Conservation (phyloP, 2,329 filamentous ascomycete genomes). For the Paramyrothecium roridum region DNA sequence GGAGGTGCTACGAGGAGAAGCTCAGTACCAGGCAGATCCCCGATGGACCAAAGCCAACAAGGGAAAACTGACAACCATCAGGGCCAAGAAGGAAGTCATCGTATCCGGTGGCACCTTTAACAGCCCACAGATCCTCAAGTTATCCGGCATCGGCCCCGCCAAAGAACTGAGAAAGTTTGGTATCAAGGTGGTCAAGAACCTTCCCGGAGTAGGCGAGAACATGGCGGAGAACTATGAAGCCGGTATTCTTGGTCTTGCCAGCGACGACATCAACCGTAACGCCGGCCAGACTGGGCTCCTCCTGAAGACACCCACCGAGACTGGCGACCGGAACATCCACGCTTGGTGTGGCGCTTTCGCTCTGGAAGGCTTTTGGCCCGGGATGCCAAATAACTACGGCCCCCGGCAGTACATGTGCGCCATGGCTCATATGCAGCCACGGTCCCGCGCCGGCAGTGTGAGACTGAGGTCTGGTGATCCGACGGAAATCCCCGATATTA, state of each 20-base stretch:
- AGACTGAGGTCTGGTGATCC: constrained; percentile 57
- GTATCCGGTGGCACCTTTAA: constrained; percentile 30
- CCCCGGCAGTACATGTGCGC: neutral
- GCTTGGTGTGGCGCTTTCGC: too few species aligned
- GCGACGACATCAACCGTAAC: too few species aligned
- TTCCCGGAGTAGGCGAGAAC: constrained; percentile 54
- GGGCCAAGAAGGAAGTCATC: constrained; percentile 28
- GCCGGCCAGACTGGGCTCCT: too few species aligned
- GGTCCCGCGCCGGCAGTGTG: constrained; percentile 59
- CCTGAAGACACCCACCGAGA: too few species aligned
- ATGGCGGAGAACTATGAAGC: neutral
- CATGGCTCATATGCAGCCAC: constrained; percentile 41
- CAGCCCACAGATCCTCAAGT: constrained; percentile 30
- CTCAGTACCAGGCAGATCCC: neutral
- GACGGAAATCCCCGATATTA: constrained; percentile 57
- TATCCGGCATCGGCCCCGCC: constrained; percentile 30
- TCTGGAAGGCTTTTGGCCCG: neutral
- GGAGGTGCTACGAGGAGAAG: neutral
- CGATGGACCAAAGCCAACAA: constrained; percentile 5
- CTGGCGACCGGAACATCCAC: too few species aligned
- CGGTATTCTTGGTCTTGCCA: neutral
- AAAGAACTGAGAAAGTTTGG: constrained; percentile 25
- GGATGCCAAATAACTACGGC: neutral
- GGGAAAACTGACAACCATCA: constrained; percentile 4
- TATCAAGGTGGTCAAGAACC: constrained; percentile 47